Percentiles rank a stretch among this genome's conserved stretches.
phyloP scores from a whole-genome alignment of 2,329 filamentous ascomycete species.

The Zasmidium angulare region DNA sequence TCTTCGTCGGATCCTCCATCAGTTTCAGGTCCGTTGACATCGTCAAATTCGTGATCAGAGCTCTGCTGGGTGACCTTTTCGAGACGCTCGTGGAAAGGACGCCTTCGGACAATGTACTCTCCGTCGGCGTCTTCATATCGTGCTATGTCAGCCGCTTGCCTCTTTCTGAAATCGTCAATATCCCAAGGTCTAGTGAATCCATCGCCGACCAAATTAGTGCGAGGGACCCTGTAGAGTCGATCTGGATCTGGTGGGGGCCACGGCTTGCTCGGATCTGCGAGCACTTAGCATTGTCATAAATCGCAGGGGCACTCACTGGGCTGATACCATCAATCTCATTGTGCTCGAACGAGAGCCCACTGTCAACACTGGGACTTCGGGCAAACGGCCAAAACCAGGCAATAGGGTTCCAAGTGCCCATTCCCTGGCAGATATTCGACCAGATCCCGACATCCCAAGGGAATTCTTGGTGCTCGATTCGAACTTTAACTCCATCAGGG shows the following conservation, averaged over 20 bases:
- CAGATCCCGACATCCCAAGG: slow-evolving; percentile 79
- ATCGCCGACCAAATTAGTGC: slow-evolving; percentile 27
- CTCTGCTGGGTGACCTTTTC: slow-evolving; percentile 26
- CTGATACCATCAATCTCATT: slow-evolving; percentile 78
- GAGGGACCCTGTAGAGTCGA: slow-evolving; percentile 37
- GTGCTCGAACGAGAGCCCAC: slow-evolving; percentile 64
- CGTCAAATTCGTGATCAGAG: slow-evolving; percentile 20
- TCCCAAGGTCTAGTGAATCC: slow-evolving; percentile 44
- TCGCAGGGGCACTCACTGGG: slow-evolving; percentile 39
- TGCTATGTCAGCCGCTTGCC: slow-evolving; percentile 54
- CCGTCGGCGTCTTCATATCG: slow-evolving; percentile 36
- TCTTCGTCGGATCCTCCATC: slow-evolving; percentile 43
- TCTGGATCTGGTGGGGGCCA: slow-evolving; percentile 56
- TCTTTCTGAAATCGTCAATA: slow-evolving; percentile 53
- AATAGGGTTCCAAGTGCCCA: slow-evolving; percentile 67
- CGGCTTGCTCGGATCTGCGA: slow-evolving; percentile 34
- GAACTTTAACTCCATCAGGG: slow-evolving; percentile 55
- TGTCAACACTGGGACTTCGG: slow-evolving; percentile 47
- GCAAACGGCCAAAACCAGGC: slow-evolving; percentile 71
- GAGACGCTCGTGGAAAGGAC: slow-evolving; percentile 44
- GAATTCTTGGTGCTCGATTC: slow-evolving; percentile 68
- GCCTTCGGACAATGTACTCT: slow-evolving; percentile 38
- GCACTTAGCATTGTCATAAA: slow-evolving; percentile 30
- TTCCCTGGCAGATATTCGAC: slow-evolving; percentile 70
- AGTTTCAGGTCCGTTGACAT: slow-evolving; percentile 42